These are phyloP conservation scores for Clathrospora elynae DNA, from an alignment of 2,329 filamentous ascomycete species.

Conservation along the genomic window DNA sequence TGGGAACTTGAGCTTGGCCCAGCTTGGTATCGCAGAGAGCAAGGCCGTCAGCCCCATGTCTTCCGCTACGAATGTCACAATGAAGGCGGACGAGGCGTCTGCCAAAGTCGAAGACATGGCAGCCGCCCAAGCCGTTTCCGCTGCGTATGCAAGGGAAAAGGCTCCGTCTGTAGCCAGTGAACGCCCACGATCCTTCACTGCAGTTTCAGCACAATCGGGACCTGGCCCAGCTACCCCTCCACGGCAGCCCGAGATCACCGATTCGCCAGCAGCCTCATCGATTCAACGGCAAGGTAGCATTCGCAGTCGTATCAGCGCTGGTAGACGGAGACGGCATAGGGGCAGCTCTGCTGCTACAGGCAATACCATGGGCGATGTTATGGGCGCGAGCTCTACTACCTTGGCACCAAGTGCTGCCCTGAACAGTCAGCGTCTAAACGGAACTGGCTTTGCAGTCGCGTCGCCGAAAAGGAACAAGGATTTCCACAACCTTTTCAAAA, in stretches of 20 bases:
- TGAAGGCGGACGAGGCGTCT: conserved; percentile 57
- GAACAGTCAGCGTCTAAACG: conserved; percentile 78
- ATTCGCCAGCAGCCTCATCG: conserved; percentile 57
- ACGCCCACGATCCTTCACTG: conserved; percentile 49
- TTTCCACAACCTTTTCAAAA: conserved; percentile 92
- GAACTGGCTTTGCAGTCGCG: conserved; percentile 94
- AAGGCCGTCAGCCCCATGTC: conserved; percentile 62
- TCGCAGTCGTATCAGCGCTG: conserved; percentile 59
- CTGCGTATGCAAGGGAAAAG: conserved; percentile 60
- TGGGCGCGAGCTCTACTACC: conserved; percentile 71
- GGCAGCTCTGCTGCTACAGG: conserved; percentile 74
- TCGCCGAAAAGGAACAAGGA: conserved; percentile 95
- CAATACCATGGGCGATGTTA: conserved; percentile 72
- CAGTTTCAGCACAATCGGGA: conserved; percentile 39
- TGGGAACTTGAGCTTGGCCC: conserved; percentile 86
- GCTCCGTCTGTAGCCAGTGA: conserved; percentile 37
- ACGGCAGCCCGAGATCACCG: conserved; percentile 69
- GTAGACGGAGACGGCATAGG: conserved; percentile 69
- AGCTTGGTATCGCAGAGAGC: conserved; percentile 77
- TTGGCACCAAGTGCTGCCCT: conserved; percentile 67
- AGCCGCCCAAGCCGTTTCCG: conserved; percentile 64
- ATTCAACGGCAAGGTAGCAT: conserved; percentile 61
- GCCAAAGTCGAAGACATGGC: conserved; percentile 64
- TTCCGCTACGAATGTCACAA: conserved; percentile 62
- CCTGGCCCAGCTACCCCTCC: conserved; percentile 55